Conservation (phyloP, 1,139 yeast species). For the Nakaseomyces sp. region DNA sequence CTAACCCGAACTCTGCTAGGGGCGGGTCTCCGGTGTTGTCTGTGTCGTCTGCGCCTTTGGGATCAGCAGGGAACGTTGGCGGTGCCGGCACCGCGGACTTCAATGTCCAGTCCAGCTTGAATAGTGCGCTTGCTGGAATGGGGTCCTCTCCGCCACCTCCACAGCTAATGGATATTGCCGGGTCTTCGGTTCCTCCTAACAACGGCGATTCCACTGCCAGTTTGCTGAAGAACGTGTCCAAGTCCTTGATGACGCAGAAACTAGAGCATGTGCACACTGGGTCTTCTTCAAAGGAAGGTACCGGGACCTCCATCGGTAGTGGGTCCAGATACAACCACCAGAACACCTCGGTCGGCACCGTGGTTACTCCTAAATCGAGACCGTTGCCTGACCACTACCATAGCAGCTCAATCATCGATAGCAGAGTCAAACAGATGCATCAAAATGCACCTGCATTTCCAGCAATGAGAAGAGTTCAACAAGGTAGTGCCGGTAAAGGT, state of each 20-base stretch:
- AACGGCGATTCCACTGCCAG: constrained; percentile 17
- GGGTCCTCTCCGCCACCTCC: neutral
- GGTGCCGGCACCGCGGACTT: neutral
- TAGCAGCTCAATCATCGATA: constrained; percentile 6
- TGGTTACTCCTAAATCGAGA: constrained; percentile 5
- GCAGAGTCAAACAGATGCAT: constrained; percentile 14
- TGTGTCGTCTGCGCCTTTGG: neutral
- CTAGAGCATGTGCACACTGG: constrained; percentile 11
- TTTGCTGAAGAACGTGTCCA: constrained; percentile 20
- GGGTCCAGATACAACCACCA: neutral
- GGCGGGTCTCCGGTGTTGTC: constrained; percentile 5
- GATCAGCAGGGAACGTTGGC: neutral
- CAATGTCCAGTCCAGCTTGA: neutral
- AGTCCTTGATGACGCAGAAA: constrained; percentile 17
- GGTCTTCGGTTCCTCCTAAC: too few species aligned
- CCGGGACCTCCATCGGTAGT: neutral
- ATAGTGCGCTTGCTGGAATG: neutral
- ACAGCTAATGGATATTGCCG: too few species aligned
- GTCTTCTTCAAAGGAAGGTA: constrained; percentile 5
- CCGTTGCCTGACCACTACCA: constrained; percentile 2
- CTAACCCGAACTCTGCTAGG: constrained; percentile 9
- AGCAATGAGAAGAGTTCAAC: constrained; percentile 21
- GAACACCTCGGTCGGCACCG: constrained; percentile 1
- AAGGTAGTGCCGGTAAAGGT: constrained; percentile 14
- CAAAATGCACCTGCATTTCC: constrained; percentile 16